Evolutionary conservation across 208 protist species (phyloP), one percentile per base, ranked within the genome.

Genomic region (Acanthamoeba lenticulata): DNA sequence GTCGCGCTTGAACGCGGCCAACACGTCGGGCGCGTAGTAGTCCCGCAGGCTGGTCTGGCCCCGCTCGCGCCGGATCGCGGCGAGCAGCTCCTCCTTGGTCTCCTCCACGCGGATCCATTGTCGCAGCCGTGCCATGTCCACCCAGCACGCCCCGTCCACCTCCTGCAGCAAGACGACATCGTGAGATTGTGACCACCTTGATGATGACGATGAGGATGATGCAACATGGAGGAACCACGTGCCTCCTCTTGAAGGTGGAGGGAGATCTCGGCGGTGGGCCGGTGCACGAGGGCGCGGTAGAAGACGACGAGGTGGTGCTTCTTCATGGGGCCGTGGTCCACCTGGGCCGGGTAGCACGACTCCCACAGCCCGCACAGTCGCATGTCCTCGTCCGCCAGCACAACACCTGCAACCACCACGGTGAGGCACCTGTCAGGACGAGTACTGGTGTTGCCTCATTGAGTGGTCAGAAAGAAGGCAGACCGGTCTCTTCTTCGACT

Each of bases 401-500:
- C 21, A 11, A 86, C 77, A 21, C 72, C 72, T 69, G 29, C 29
- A 4, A 52, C 15, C n/a, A n/a, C n/a, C n/a, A n/a, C n/a, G n/a
- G n/a, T n/a, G n/a, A n/a, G n/a, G n/a, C n/a, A n/a, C n/a, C 15
- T 60, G 11, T 11, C 52, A 60, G 52, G 83, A 24, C 24, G 15
- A 45, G 69, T 21, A 45, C 34, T 11, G 24, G 38, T 11, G 27
- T n/a, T 34, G 15, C 27, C 52, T 21, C 15, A 60, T 60, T 21
- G 21, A 60, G 52, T 60, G 52, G 52, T 32, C 5, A 34, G 29
- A 27, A 27, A 85, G 36, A 36, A 49, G 42, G 0, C 0, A 90
- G 19, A 65, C 94, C 94, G 24, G 94, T 95, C 42, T 95, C 94
- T 79, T 95, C 94, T 7, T 67, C 11, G 1, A 95, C 42, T 44